Evolutionary conservation across 1,284 basidiomycete genomes (phyloP).

Genomic region (Cryptococcus depauperatus): DNA sequence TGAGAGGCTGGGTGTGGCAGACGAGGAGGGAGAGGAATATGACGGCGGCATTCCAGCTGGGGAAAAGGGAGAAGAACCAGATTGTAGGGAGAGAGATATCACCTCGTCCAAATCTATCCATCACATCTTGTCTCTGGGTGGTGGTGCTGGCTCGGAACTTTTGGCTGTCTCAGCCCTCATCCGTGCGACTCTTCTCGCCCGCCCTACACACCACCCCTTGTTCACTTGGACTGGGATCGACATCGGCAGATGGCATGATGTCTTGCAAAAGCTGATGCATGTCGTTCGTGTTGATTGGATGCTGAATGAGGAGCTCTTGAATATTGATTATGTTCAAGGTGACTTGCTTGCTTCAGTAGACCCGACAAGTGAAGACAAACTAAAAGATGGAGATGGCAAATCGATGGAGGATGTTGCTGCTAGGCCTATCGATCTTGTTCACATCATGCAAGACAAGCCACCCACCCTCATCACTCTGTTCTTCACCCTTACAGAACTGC

Average conservation of each 20-base stretch:
- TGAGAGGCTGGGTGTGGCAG: conserved; percentile 23
- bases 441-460: conserved; percentile 6
- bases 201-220: conserved; percentile 6
- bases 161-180: conserved; percentile 40
- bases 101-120: conserved; percentile 1
- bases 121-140: conserved; percentile 41
- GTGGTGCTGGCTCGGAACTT: conserved; percentile 46
- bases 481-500: conserved; percentile 47
- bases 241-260: conserved; percentile 37
- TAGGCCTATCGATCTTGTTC: conserved; percentile 4
- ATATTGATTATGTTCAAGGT: conserved; percentile 26
- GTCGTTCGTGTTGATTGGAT: conserved; percentile 24
- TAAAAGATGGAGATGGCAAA: background rate
- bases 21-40: conserved; percentile 9
- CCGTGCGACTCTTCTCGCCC: conserved; percentile 9
- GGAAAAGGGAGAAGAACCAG: conserved; percentile 7
- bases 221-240: conserved; percentile 34
- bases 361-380: background rate
- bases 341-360: conserved; percentile 25
- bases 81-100: conserved; percentile 2
- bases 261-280: conserved; percentile 25
- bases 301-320: conserved; percentile 15
- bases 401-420: background rate
- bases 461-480: conserved; percentile 41
- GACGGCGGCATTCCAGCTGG: background rate